phyloP scores from a whole-genome alignment of 805 yeast genomes.

The Cyberlindnera nakhonratchasimensis region DNA sequence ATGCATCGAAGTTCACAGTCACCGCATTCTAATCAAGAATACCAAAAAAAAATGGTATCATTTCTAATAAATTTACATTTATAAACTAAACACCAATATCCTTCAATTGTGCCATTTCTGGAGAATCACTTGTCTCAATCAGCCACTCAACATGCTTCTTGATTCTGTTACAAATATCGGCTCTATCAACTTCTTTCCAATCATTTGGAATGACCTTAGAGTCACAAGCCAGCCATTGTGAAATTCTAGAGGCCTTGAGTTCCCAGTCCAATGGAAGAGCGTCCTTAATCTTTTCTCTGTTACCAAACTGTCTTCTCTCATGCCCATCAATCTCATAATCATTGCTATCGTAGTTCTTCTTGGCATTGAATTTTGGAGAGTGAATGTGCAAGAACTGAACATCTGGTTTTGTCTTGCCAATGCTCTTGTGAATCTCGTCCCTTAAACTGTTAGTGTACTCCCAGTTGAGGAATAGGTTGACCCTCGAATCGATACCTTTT shows the following conservation, averaged over 20 bases:
- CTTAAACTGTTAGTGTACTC: slow-evolving; percentile 22
- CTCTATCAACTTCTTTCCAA: slow-evolving; percentile 25
- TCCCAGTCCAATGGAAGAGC: slow-evolving; percentile 27
- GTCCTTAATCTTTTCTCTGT: slow-evolving; percentile 25
- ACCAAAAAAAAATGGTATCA: no score
- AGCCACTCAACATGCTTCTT: slow-evolving; percentile 28
- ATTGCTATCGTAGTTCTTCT: slow-evolving; percentile 17
- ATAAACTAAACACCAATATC: slow-evolving; percentile 22
- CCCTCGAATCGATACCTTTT: slow-evolving; percentile 23
- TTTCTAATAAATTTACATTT: no score
- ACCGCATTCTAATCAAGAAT: no score
- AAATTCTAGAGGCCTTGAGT: slow-evolving; percentile 25
- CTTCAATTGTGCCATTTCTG: slow-evolving; percentile 26
- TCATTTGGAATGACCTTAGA: slow-evolving; percentile 26
- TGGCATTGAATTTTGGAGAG: slow-evolving; percentile 29
- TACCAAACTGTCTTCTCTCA: slow-evolving; percentile 29
- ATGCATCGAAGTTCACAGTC: no score
- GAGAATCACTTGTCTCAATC: slow-evolving; percentile 28
- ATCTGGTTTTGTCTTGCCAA: slow-evolving; percentile 21
- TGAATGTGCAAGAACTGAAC: slow-evolving; percentile 30
- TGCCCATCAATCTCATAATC: slow-evolving; percentile 27
- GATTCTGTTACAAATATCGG: slow-evolving; percentile 23
- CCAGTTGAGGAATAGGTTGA: slow-evolving; percentile 24
- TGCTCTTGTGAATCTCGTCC: slow-evolving; percentile 18
- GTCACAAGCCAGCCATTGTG: slow-evolving; percentile 31